Percentiles rank a stretch among this genome's conserved stretches.
Evolutionary conservation across 2,329 filamentous ascomycete genomes (phyloP).

Genomic region (Xylaria sp.): DNA sequence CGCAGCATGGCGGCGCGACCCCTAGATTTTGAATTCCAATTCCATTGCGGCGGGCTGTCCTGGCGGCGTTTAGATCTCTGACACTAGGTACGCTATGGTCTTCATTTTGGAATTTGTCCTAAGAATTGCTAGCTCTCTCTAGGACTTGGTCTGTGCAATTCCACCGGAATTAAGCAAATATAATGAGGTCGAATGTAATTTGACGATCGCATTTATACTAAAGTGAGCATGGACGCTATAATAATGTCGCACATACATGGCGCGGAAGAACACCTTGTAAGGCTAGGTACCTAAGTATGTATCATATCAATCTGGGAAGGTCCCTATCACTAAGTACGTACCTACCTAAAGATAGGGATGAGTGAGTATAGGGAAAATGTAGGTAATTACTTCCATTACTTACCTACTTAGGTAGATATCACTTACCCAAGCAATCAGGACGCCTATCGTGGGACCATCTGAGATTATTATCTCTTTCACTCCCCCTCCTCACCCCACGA

Average conservation of each 20-base stretch:
- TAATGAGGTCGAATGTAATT: too few relatives aligned
- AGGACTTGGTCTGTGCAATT: background rate
- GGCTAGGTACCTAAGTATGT: background rate
- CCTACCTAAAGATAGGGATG: background rate
- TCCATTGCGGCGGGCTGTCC: background rate
- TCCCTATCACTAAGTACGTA: background rate
- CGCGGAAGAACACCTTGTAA: background rate
- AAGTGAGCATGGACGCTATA: too few relatives aligned
- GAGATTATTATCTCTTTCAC: background rate
- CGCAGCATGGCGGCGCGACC: background rate
- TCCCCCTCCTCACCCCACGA: background rate
- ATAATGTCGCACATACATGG: too few relatives aligned
- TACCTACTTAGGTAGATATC: background rate
- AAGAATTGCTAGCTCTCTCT: background rate
- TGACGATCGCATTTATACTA: too few relatives aligned
- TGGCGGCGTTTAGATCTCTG: background rate
- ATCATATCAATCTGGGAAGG: background rate
- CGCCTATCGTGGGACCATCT: conserved; percentile 9
- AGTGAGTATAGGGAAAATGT: background rate
- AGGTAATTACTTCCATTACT: background rate
- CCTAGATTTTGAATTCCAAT: conserved; percentile 7
- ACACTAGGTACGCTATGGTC: background rate
- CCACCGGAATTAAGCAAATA: background rate
- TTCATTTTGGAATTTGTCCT: background rate
- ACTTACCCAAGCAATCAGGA: background rate